Evolutionary conservation across 2,329 filamentous ascomycete genomes (phyloP), one percentile per base, ranked within the genome.

Genomic region (Talaromyces sp.): DNA sequence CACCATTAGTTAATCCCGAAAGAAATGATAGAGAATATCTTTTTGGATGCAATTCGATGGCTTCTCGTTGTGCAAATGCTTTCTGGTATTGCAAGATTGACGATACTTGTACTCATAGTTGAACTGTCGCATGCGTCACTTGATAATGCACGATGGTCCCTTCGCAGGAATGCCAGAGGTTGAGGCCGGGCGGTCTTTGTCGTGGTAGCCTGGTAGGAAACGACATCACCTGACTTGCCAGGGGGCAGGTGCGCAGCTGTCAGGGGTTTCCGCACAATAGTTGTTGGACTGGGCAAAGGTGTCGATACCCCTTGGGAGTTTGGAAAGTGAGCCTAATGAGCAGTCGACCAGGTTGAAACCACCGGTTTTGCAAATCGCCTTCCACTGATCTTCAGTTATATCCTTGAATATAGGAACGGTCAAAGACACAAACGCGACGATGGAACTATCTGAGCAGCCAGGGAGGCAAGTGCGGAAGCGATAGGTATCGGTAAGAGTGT

Each of bases 171-270:
- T 17, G 14, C 24, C 7, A 24, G 21, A 46, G 19, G 19, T 46
- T 24, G 43, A 46, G 19, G 43, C 17, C 21, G n/a, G 19, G 21
- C 9, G 43, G 41, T 46, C n/a, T 19, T 46, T 24, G 41, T 13
- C 19, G 19, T 38, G 32, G 32, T 13, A 11, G 32, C n/a, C n/a
- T 43, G 24, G 21, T n/a, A 43, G 38, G 38, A 24, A 35, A 14
- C 26, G 55, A n/a, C 27, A 49, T 60, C 58, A 56, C 58, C 54
- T 60, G 46, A 60, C 55, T 21, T 60, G 19, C 49, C 13, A 17
- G 46, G 29, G 43, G 32, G 52, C 32, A 50, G 56, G 43, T 52
- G 58, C 38, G 46, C 43, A 27, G 51, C n/a, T 49, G 51, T 32
- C 29, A 41, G 32, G 31, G 11, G 19, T 24, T 38, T 38, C 35